These are phyloP conservation scores for Aegilops sharonensis DNA, from an alignment of 176 grass and related monocot genomes.

Conservation along the genomic window DNA sequence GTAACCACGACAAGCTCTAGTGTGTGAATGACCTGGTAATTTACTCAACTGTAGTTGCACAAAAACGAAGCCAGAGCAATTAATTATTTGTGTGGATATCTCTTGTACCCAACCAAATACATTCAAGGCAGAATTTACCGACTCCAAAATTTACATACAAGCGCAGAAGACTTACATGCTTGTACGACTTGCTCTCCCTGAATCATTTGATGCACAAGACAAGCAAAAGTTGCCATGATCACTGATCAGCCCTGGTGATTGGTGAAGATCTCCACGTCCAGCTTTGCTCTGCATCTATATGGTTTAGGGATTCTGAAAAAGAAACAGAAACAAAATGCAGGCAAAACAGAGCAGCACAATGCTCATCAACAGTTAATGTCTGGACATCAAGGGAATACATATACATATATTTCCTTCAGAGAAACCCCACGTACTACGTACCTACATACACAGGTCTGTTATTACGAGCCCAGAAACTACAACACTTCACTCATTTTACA, in stretches of 20 bases:
- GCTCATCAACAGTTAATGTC: neutral
- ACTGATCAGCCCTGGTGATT: neutral
- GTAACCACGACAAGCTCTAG: neutral
- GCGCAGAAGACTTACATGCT: conserved; percentile 30
- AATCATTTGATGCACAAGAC: conserved; percentile 58
- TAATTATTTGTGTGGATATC: neutral
- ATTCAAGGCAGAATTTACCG: neutral
- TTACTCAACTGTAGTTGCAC: neutral
- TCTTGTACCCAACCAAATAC: neutral
- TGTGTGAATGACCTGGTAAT: neutral
- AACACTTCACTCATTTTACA: neutral
- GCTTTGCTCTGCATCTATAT: neutral
- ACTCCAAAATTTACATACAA: neutral
- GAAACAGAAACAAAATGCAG: neutral
- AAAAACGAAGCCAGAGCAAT: neutral
- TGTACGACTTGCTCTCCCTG: neutral
- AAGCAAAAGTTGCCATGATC: neutral
- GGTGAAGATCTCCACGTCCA: neutral
- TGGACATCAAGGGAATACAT: too few relatives aligned
- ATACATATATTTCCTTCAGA: neutral
- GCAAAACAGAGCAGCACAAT: neutral
- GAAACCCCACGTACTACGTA: neutral
- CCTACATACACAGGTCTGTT: neutral
- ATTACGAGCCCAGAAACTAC: neutral
- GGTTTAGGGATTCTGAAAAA: neutral